These are phyloP conservation scores for Chlorella sorokiniana DNA, from an alignment of 139 green algal genomes.

Conservation along the genomic window DNA sequence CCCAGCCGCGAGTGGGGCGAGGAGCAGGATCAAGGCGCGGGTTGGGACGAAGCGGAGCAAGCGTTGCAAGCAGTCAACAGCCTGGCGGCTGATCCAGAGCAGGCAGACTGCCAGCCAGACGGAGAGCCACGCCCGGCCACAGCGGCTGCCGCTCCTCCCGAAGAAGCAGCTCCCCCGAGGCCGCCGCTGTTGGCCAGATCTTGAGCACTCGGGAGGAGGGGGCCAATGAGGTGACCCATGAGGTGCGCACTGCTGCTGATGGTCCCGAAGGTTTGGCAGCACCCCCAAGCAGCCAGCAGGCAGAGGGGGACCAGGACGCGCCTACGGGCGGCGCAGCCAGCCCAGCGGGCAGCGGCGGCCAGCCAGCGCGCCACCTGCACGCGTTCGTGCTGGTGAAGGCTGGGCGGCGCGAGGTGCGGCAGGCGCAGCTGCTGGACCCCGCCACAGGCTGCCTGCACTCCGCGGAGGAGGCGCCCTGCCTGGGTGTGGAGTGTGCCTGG, in stretches of 20 bases:
- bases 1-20: background rate
- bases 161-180: background rate
- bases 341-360: background rate
- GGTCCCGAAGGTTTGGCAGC: no score
- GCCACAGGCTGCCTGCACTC: conserved; percentile 64
- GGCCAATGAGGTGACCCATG: no score
- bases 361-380: conserved; percentile 58
- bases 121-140: background rate
- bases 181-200: no score
- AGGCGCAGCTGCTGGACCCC: conserved; percentile 77
- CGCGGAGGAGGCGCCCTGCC: conserved; percentile 63
- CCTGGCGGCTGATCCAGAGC: background rate
- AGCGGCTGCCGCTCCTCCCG: background rate
- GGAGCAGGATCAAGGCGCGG: background rate
- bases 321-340: background rate
- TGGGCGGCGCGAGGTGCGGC: conserved; percentile 61
- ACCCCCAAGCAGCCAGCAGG: no score
- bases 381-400: conserved; percentile 83
- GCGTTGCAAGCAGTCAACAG: background rate
- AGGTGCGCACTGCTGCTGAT: no score
- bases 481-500: conserved; percentile 77
- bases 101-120: background rate
- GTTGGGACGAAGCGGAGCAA: background rate
- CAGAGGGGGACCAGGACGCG: no score
- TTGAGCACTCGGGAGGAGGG: no score